Conservation (phyloP, 1,284 basidiomycete species). For the Sanguinoderma infundibulare region DNA sequence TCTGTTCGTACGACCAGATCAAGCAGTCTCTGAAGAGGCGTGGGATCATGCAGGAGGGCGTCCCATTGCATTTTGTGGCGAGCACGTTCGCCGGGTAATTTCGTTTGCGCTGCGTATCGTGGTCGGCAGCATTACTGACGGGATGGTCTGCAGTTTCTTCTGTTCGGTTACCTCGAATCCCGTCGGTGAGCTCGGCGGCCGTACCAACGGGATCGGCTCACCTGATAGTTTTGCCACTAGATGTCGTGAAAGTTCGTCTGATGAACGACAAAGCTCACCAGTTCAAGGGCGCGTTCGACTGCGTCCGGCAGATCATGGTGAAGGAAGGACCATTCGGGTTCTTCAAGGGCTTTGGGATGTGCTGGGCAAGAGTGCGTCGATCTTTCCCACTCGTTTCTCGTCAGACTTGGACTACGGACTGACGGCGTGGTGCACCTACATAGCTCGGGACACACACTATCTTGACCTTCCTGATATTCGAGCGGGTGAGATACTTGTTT, state of each 20-base stretch:
- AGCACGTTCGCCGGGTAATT: conserved; percentile 43
- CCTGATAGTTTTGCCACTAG: conserved; percentile 19
- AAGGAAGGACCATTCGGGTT: conserved; percentile 42
- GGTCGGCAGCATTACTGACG: background rate
- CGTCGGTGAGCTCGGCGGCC: conserved; percentile 34
- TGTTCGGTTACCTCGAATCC: conserved; percentile 46
- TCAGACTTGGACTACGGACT: background rate
- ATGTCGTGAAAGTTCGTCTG: conserved; percentile 46
- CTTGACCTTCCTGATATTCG: conserved; percentile 41
- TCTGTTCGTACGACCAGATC: conserved; percentile 45
- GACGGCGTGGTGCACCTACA: background rate
- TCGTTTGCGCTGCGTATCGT: background rate
- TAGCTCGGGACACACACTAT: conserved; percentile 44
- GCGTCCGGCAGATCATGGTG: conserved; percentile 35
- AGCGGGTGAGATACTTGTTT: conserved; percentile 37
- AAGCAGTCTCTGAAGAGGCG: conserved; percentile 41
- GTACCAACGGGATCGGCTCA: background rate
- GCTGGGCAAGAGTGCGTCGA: conserved; percentile 42
- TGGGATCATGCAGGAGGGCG: conserved; percentile 40
- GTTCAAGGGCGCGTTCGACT: conserved; percentile 37
- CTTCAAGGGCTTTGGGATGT: conserved; percentile 46
- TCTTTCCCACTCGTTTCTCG: background rate
- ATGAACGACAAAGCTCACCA: conserved; percentile 45
- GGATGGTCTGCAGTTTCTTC: conserved; percentile 32
- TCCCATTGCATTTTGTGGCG: conserved; percentile 40